Conservation (phyloP, 768 basidiomycete genomes). For the Chalciporus piperatus region DNA sequence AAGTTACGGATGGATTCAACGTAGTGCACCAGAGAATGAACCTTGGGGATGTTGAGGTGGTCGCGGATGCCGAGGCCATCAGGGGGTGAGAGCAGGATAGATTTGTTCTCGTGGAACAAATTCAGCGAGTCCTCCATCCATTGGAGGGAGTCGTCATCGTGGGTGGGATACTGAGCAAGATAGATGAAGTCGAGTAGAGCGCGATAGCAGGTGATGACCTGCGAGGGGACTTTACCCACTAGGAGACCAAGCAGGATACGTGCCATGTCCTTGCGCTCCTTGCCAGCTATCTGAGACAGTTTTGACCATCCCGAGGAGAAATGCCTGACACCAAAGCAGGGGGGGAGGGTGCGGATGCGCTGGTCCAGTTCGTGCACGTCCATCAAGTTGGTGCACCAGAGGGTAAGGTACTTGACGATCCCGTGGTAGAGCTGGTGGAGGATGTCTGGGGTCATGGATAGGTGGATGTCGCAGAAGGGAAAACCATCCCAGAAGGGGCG, state of each 20-base stretch:
- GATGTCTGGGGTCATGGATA: no score
- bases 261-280: neutral
- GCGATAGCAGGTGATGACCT: slow-evolving; percentile 33
- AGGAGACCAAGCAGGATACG: slow-evolving; percentile 25
- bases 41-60: slow-evolving; percentile 11
- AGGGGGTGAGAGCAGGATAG: neutral
- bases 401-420: no score
- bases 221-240: slow-evolving; percentile 21
- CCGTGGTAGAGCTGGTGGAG: no score
- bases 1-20: slow-evolving; percentile 7
- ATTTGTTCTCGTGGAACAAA: no score
- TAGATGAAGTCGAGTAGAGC: slow-evolving; percentile 37
- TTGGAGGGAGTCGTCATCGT: slow-evolving; percentile 28
- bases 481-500: slow-evolving; percentile 23
- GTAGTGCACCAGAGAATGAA: slow-evolving; percentile 10
- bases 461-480: slow-evolving; percentile 3
- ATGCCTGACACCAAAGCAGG: slow-evolving; percentile 1
- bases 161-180: slow-evolving; percentile 34
- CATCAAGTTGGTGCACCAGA: neutral
- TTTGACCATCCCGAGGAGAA: neutral
- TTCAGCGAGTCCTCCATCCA: no score
- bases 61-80: slow-evolving; percentile 1
- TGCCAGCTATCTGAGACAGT: neutral
- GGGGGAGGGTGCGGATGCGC: slow-evolving; percentile 3
- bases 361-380: slow-evolving; percentile 4